These are phyloP conservation scores for Oldenlandia corymbosa DNA, from an alignment of 257 asterid genomes.

Conservation along the genomic window DNA sequence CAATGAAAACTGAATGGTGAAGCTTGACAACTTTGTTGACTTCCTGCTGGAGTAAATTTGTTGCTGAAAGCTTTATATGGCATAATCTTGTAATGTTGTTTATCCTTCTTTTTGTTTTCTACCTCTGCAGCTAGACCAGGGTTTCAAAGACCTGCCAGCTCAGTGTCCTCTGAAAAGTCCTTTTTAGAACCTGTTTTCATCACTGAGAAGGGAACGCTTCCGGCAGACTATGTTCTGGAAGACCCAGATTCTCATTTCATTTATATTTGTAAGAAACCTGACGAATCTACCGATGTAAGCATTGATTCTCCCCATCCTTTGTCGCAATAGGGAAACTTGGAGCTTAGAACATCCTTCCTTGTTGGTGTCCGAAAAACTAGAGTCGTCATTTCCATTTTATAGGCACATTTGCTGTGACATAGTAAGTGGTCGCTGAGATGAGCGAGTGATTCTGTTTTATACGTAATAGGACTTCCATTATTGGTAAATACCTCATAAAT, in stretches of 20 bases:
- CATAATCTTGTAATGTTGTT: background rate
- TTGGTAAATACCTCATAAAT: too few species aligned
- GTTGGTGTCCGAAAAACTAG: conserved; percentile 1
- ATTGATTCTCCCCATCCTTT: conserved; percentile 20
- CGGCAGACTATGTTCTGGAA: conserved; percentile 61
- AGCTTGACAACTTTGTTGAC: background rate
- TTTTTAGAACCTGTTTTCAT: conserved; percentile 60
- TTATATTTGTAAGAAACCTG: conserved; percentile 62
- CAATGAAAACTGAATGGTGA: conserved; percentile 2
- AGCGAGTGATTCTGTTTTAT: too few species aligned
- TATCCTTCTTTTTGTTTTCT: background rate
- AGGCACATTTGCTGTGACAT: too few species aligned
- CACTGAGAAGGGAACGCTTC: conserved; percentile 75
- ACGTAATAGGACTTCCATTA: too few species aligned
- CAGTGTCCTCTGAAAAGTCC: conserved; percentile 32
- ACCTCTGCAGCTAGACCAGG: conserved; percentile 86
- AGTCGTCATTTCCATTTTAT: too few species aligned
- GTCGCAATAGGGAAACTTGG: conserved; percentile 16
- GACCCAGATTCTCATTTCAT: conserved; percentile 97
- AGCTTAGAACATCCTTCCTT: conserved; percentile 1
- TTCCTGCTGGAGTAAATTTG: background rate
- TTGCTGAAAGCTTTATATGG: background rate
- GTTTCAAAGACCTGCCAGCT: conserved; percentile 53
- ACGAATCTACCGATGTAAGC: conserved; percentile 25
- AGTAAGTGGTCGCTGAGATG: too few species aligned